A percentile compares a stretch with the other conserved stretches of the same genome.
Conservation (phyloP, 208 protist species). For the Trypanosoma platydactyli region DNA sequence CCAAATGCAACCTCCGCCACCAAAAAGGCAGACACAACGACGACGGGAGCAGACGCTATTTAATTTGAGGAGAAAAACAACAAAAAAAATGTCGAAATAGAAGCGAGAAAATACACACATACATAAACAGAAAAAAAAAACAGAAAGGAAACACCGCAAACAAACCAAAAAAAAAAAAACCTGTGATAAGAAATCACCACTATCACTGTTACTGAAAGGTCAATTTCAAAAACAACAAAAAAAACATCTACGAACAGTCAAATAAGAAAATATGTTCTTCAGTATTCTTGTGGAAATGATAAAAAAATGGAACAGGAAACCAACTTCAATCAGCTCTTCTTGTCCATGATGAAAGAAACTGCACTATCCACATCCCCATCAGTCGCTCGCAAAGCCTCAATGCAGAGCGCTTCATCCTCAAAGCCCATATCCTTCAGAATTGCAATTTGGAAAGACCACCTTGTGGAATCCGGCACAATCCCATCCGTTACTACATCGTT, state of each 20-base stretch:
- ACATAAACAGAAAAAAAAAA: no score
- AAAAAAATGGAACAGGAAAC: not conserved
- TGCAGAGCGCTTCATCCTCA: conserved; percentile 61
- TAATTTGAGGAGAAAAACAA: conserved; percentile 7
- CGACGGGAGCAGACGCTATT: conserved; percentile 1
- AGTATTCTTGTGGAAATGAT: not conserved
- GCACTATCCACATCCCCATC: conserved; percentile 74
- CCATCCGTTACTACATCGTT: not conserved
- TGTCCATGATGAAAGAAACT: conserved; percentile 68
- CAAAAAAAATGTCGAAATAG: no score
- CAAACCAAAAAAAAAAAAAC: no score
- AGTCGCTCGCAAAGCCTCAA: conserved; percentile 43
- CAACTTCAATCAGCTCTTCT: conserved; percentile 8
- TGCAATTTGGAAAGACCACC: conserved; percentile 29
- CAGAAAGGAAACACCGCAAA: no score
- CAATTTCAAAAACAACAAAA: conserved; percentile 7
- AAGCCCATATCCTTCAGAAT: conserved; percentile 80
- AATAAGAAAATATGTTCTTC: not conserved
- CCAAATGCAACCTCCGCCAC: no score
- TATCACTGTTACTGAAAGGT: no score
- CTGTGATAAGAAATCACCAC: no score
- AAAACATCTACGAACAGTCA: not conserved
- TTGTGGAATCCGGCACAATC: not conserved
- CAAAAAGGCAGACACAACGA: not conserved
- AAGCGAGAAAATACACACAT: no score